Evolutionary conservation across 306 rosid genomes (phyloP).

Genomic region (Fragaria iinumae): DNA sequence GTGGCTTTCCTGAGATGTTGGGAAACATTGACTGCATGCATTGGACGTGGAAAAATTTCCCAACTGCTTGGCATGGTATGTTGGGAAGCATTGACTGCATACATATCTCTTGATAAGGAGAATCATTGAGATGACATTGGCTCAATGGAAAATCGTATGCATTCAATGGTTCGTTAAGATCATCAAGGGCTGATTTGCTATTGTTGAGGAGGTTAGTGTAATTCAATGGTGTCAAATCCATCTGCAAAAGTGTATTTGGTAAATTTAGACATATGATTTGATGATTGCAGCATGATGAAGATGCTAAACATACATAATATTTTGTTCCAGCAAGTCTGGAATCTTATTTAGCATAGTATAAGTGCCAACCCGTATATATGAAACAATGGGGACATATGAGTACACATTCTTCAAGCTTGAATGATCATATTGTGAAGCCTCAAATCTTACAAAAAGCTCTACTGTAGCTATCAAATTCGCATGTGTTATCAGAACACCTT

Average conservation of each 20-base stretch:
- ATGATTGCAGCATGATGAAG: too few species aligned
- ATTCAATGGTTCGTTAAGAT: too few species aligned
- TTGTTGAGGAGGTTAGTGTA: not conserved
- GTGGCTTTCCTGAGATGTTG: too few species aligned
- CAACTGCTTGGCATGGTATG: too few species aligned
- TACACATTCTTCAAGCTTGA: slow-evolving; percentile 48
- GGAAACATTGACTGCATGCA: too few species aligned
- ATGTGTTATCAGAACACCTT: slow-evolving; percentile 67
- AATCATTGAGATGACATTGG: not conserved
- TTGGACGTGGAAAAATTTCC: too few species aligned
- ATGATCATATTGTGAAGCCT: slow-evolving; percentile 69
- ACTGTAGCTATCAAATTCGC: slow-evolving; percentile 56
- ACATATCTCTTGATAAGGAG: not conserved
- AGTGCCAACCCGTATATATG: slow-evolving; percentile 69
- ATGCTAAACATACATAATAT: too few species aligned
- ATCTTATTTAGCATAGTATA: slow-evolving; percentile 7
- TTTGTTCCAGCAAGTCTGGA: too few species aligned
- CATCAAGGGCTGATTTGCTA: not conserved
- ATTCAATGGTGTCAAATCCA: too few species aligned
- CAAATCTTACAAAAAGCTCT: slow-evolving; percentile 65
- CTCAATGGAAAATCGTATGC: not conserved
- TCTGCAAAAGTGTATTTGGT: too few species aligned
- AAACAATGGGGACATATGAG: slow-evolving; percentile 75
- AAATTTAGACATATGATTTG: too few species aligned
- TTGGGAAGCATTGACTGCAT: too few species aligned